Base-by-base conservation (phyloP, 2,329 filamentous ascomycete species). In the Talaromyces piceae region DNA sequence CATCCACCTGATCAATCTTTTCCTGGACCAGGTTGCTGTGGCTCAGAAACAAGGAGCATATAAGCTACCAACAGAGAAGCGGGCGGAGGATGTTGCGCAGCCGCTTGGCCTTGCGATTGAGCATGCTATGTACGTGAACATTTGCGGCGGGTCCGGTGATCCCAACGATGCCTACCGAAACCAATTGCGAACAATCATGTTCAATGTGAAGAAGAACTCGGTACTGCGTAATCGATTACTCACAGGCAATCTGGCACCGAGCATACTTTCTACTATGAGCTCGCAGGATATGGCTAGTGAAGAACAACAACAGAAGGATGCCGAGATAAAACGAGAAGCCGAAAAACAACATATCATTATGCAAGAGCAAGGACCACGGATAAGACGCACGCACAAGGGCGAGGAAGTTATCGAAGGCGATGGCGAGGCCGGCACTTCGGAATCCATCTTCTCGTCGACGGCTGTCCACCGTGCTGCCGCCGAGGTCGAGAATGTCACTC, bases 311-410 rank as follows among this genome's bases (percentile, higher is more conserved):
- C 75, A 77, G 56, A 75, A 73, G 58, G 77, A 81, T 51, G 73
- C 75, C 26, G 75, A 78, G 56, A 77, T 82, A 54, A 76, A 77
- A 58, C 69, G 74, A 12, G 75, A 77, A 50, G 72, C 83, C 37
- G 81, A 84, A 61, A 70, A 73, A 37, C 77, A 81, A 54, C 87
- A 91, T 43, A 91, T 93, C 44, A 79, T 95, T 28, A 83, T 91
- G 54, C 81, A 88, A 12, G 81, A 87, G 18, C 78, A 81, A 45
- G 89, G 81, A 1, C 87, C 91, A 3, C 83, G 90, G 3, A 84
- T 96, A 51, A 81, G 90, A 61, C 83, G 88, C 59, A 96, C 91
- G 2, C 91, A 97, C 73, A 97, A 97, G 68, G 93, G 93, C 11
- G 91, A 96, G 53, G 93, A 97, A 65, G 69, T 95, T 13, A 79